phyloP scores from a whole-genome alignment of 129 eudicot genomes.

The Helianthus annuus region HanXRQr2.0-SUNRISE NC_035439.2:122486881-122487380 shows the following conservation, averaged over 20 bases:
- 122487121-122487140: conserved; percentile 19
- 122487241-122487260: conserved; percentile 7
- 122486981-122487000: no score
- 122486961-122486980: no score
- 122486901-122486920: no score
- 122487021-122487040: no score
- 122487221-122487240: not conserved
- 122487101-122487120: conserved; percentile 21
- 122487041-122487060: no score
- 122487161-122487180: conserved; percentile 24
- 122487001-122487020: no score
- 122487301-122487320: conserved; percentile 19
- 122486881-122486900: no score
- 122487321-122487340: not conserved
- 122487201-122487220: conserved; percentile 23
- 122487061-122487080: no score
- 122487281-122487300: not conserved
- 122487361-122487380: conserved; percentile 24
- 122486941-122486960: no score
- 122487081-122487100: no score
- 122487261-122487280: not conserved
- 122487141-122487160: not conserved
- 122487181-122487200: conserved; percentile 1
- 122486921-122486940: no score
- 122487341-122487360: conserved; percentile 26